Conservation (phyloP, 2,329 filamentous ascomycete species). For the Neophaeococcomyces mojaviensis region DNA sequence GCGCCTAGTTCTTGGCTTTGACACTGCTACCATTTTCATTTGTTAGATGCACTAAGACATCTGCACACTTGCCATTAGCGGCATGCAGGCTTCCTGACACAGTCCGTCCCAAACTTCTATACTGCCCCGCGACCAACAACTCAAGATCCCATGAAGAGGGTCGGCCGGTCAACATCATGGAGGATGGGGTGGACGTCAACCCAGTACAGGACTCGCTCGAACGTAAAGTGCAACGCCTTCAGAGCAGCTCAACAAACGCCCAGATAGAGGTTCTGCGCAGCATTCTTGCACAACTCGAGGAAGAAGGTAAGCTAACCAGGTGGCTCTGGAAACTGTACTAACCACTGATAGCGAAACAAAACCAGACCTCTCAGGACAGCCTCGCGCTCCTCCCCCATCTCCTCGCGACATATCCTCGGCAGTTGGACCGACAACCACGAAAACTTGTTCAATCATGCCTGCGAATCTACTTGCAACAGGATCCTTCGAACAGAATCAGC, state of each 20-base stretch:
- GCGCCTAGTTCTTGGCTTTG: background rate
- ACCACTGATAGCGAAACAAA: constrained; percentile 2
- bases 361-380: constrained; percentile 33
- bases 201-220: constrained; percentile 4
- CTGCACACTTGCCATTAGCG: background rate
- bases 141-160: background rate
- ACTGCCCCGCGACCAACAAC: background rate
- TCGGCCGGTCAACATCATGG: constrained; percentile 1
- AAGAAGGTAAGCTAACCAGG: constrained; percentile 7
- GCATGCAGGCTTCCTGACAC: background rate
- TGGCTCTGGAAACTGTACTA: background rate
- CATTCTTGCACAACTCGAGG: constrained; percentile 4
- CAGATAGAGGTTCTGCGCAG: constrained; percentile 6
- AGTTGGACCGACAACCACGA: constrained; percentile 77
- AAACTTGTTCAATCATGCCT: constrained; percentile 77
- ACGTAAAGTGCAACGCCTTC: constrained; percentile 1
- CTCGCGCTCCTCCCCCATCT: constrained; percentile 60
- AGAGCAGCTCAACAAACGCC: constrained; percentile 6
- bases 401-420: constrained; percentile 80
- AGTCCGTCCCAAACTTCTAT: background rate
- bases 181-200: constrained; percentile 1
- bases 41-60: background rate
- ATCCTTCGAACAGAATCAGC: constrained; percentile 3
- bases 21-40: constrained; percentile 1
- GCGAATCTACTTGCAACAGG: constrained; percentile 49